Evolutionary conservation across 1,284 basidiomycete genomes (phyloP), one percentile per base, ranked within the genome.

Genomic region (Bjerkandera adusta): DNA sequence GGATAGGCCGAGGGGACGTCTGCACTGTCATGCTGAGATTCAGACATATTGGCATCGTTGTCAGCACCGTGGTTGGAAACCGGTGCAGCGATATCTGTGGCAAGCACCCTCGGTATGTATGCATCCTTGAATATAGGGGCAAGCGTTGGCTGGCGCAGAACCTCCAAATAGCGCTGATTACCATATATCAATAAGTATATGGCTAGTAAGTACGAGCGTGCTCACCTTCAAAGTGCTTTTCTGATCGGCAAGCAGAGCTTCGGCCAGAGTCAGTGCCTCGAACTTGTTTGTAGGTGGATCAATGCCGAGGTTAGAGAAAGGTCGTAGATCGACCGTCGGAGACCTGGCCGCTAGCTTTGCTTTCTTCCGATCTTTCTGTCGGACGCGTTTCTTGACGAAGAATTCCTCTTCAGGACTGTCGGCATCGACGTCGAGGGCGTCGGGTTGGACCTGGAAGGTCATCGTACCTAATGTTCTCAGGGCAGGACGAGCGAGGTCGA

Each of bases 191-290:
- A 36, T 21, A 12, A 42, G 15, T n/a, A 42, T 26, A 32, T 8
- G 13, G 22, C 16, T 6, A 11, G 35, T 41, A 29, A 26, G 21
- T 20, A n/a, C 15, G 15, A 39, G 12, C 22, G 32, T 22, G 40
- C 38, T 32, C 13, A 73, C 71, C 41, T 59, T 32, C 11, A 74
- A 43, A 33, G 60, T 54, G 3, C 8, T 21, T 45, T 57, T 60
- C 40, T 69, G 62, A 3, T 61, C 24, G 1, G 15, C 5, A 0
- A 61, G 34, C 10, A 73, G 49, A 3, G 53, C 24, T 1, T 4
- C 10, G 0, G 55, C 57, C 18, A 62, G 45, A 10, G 43, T 24
- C 7, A 43, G 42, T 0, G 62, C 68, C 25, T 66, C 62, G 4
- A 40, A 34, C 5, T 43, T 37, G 7, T 55, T 52, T 5, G n/a